A percentile compares a stretch with the other conserved stretches of the same genome.
Conservation (phyloP, 1,284 basidiomycete genomes). For the Pseudozyma sp. region DNA sequence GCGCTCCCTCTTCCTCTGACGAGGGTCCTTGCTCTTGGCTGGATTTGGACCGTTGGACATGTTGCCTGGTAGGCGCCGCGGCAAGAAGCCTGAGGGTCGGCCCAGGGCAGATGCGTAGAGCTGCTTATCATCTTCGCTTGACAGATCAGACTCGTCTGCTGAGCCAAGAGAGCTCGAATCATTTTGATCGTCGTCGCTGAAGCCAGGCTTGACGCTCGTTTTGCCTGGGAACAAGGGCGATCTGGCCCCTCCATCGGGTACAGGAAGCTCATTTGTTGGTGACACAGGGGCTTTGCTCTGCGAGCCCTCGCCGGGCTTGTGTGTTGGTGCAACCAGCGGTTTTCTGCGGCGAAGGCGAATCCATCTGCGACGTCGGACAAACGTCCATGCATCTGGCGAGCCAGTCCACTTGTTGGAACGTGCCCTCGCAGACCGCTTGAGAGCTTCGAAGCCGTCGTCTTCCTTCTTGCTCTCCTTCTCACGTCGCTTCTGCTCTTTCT, state of each 20-base stretch:
- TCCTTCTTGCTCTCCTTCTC: slow-evolving; percentile 53
- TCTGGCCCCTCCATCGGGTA: slow-evolving; percentile 8
- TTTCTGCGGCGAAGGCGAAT: slow-evolving; percentile 60
- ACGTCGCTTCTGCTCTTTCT: slow-evolving; percentile 37
- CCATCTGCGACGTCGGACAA: slow-evolving; percentile 65
- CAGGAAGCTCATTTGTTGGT: slow-evolving; percentile 18
- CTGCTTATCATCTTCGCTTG: slow-evolving; percentile 45
- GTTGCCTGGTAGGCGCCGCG: slow-evolving; percentile 46
- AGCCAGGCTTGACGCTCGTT: slow-evolving; percentile 22
- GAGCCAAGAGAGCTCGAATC: slow-evolving; percentile 26
- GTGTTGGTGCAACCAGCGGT: slow-evolving; percentile 15
- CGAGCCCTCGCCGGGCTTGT: slow-evolving; percentile 7
- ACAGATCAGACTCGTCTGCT: slow-evolving; percentile 38
- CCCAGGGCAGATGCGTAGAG: slow-evolving; percentile 34
- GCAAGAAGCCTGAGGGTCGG: slow-evolving; percentile 43
- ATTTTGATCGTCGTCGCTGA: slow-evolving; percentile 30
- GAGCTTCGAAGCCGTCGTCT: slow-evolving; percentile 64
- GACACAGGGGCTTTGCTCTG: slow-evolving; percentile 12
- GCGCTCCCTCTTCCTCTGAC: slow-evolving; percentile 16
- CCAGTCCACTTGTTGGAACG: slow-evolving; percentile 62
- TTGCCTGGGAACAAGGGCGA: slow-evolving; percentile 5
- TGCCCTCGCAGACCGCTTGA: slow-evolving; percentile 58
- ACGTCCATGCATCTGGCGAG: slow-evolving; percentile 54
- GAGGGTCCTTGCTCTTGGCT: slow-evolving; percentile 19
- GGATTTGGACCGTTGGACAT: slow-evolving; percentile 44